Evolutionary conservation across 495 filamentous ascomycete genomes (phyloP).

Genomic region (Chlorociboria aeruginascens): DNA sequence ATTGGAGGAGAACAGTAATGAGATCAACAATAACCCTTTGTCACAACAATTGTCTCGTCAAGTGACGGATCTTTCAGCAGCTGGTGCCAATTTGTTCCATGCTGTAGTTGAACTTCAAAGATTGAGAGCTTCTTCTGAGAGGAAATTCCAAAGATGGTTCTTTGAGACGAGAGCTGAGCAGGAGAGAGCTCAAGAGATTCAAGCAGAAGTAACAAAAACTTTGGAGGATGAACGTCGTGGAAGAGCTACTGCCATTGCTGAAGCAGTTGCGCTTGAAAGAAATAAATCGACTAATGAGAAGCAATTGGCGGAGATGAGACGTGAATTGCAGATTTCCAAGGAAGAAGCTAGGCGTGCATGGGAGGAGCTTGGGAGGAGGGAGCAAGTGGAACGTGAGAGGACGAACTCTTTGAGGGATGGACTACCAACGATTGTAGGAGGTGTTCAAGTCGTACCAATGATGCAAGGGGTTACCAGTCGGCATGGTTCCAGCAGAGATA

Average conservation of each 20-base stretch:
- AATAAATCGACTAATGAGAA: slow-evolving; percentile 54
- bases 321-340: slow-evolving; percentile 88
- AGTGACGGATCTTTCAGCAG: slow-evolving; percentile 89
- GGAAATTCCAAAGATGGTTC: slow-evolving; percentile 98
- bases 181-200: slow-evolving; percentile 75
- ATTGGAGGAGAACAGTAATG: slow-evolving; percentile 77
- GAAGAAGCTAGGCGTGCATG: slow-evolving; percentile 92
- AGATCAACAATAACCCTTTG: slow-evolving; percentile 68
- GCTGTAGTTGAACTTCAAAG: slow-evolving; percentile 94
- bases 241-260: slow-evolving; percentile 49
- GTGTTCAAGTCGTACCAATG: slow-evolving; percentile 96
- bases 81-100: slow-evolving; percentile 94
- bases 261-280: slow-evolving; percentile 49
- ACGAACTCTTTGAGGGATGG: slow-evolving; percentile 74
- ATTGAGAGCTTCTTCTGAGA: slow-evolving; percentile 87
- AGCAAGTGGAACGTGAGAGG: slow-evolving; percentile 92
- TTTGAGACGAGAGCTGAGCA: slow-evolving; percentile 85
- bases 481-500: slow-evolving; percentile 32
- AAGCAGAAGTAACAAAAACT: slow-evolving; percentile 62
- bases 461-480: slow-evolving; percentile 61
- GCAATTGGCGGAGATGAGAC: slow-evolving; percentile 69
- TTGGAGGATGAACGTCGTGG: slow-evolving; percentile 61
- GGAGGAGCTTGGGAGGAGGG: slow-evolving; percentile 90
- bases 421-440: slow-evolving; percentile 79
- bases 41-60: slow-evolving; percentile 83